A percentile compares a stretch with the other conserved stretches of the same genome.
Conservation (phyloP, 1,284 basidiomycete species). For the Phenoliferia sp. region DNA sequence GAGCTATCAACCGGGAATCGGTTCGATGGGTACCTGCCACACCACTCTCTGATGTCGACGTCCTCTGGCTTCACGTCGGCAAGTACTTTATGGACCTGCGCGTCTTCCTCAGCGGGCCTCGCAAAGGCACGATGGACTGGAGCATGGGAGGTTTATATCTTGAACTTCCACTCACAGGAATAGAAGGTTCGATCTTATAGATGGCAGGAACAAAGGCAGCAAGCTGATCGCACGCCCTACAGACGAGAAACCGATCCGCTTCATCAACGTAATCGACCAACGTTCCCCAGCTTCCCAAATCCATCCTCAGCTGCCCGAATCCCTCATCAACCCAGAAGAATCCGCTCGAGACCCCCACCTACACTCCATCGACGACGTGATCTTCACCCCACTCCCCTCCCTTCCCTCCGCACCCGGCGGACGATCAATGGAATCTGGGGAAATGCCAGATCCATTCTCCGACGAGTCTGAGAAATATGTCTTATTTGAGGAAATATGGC, state of each 20-base stretch:
- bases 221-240: neutral
- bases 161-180: neutral
- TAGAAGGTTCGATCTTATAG: neutral
- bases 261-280: slow-evolving; percentile 1
- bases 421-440: neutral
- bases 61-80: neutral
- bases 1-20: neutral
- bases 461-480: neutral
- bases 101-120: neutral
- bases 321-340: neutral
- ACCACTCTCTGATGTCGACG: neutral
- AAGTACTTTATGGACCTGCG: neutral
- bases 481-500: neutral
- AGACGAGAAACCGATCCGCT: neutral
- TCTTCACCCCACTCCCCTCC: neutral
- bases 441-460: neutral
- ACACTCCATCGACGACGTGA: neutral
- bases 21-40: neutral
- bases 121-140: neutral
- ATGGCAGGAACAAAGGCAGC: too few relatives aligned
- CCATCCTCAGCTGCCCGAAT: neutral
- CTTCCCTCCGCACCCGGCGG: neutral
- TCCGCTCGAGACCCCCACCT: neutral
- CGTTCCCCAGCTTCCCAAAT: neutral
- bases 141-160: neutral